Evolutionary conservation across 2,329 filamentous ascomycete species (phyloP).

Genomic region (Botrytis medusae): DNA sequence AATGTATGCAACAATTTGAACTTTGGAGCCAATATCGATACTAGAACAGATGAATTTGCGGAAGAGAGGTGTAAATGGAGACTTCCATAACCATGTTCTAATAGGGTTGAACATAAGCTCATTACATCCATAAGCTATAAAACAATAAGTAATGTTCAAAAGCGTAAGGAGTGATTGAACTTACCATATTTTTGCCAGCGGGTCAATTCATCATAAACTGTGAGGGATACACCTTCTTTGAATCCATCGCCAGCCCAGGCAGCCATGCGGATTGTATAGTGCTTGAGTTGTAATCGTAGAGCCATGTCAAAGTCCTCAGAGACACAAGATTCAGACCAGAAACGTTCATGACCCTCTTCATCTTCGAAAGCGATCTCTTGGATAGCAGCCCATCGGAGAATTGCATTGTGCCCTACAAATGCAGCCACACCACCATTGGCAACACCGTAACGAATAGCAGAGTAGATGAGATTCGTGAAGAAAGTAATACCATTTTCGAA

Average conservation of each 20-base stretch:
- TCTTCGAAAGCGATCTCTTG: conserved; percentile 55
- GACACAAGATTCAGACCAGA: conserved; percentile 74
- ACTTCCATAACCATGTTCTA: conserved; percentile 57
- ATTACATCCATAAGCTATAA: conserved; percentile 62
- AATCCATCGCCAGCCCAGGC: conserved; percentile 69
- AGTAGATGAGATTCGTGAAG: conserved; percentile 77
- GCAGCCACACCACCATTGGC: conserved; percentile 66
- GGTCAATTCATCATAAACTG: conserved; percentile 69
- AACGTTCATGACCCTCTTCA: conserved; percentile 56
- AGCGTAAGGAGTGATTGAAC: not conserved
- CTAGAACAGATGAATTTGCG: conserved; percentile 57
- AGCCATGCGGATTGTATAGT: conserved; percentile 67
- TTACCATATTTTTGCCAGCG: conserved; percentile 67
- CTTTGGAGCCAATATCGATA: conserved; percentile 63
- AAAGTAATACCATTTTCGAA: conserved; percentile 75
- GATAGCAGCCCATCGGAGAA: conserved; percentile 67
- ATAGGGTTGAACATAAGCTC: conserved; percentile 70
- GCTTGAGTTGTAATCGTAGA: conserved; percentile 67
- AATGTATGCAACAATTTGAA: conserved; percentile 70
- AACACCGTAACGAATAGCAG: conserved; percentile 68
- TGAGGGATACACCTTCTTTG: conserved; percentile 71
- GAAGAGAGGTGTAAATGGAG: conserved; percentile 66
- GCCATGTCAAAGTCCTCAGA: conserved; percentile 78
- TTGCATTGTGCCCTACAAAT: conserved; percentile 76
- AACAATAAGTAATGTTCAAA: not conserved